Percentiles rank a stretch among this genome's conserved stretches.
phyloP scores from a whole-genome alignment of 2,329 filamentous ascomycete species.

The Graphilbum fragrans region DNA sequence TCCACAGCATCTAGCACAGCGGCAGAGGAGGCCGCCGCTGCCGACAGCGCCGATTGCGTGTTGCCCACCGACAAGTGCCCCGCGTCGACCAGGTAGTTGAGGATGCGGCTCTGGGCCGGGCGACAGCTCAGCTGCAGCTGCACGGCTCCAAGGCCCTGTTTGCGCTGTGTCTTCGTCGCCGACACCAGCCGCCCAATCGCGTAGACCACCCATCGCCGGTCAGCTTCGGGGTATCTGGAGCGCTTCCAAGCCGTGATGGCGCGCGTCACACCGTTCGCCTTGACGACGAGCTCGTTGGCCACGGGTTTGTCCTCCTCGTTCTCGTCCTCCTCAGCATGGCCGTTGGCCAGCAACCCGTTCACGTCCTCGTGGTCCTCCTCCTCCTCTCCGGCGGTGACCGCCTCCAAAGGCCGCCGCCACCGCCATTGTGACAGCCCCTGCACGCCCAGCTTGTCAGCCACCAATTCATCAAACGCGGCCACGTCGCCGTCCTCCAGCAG shows the following conservation, averaged over 20 bases:
- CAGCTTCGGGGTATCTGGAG: constrained; percentile 35
- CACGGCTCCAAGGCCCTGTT: not conserved
- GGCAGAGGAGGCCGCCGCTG: constrained; percentile 11
- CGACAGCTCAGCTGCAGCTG: constrained; percentile 22
- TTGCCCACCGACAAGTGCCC: constrained; percentile 50
- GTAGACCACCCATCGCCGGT: constrained; percentile 54
- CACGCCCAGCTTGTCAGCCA: constrained; percentile 32
- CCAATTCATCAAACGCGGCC: constrained; percentile 30
- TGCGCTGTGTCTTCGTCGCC: not conserved
- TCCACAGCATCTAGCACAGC: constrained; percentile 28
- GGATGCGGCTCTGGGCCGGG: constrained; percentile 38
- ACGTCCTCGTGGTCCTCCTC: constrained; percentile 10
- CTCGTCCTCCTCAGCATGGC: constrained; percentile 4
- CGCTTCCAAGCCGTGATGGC: not conserved
- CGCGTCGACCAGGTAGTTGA: constrained; percentile 46
- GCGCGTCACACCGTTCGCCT: constrained; percentile 10
- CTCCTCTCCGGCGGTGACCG: constrained; percentile 1
- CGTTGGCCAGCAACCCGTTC: constrained; percentile 1
- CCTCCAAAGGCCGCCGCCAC: constrained; percentile 14
- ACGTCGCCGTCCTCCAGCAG: constrained; percentile 33
- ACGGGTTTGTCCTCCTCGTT: constrained; percentile 37
- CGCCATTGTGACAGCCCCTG: constrained; percentile 10
- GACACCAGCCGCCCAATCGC: constrained; percentile 48
- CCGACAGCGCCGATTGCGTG: constrained; percentile 42
- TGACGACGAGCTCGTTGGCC: constrained; percentile 26